These are phyloP conservation scores for Pythium insidiosum DNA, from an alignment of 352 stramenopile species.

Conservation along the genomic window DNA sequence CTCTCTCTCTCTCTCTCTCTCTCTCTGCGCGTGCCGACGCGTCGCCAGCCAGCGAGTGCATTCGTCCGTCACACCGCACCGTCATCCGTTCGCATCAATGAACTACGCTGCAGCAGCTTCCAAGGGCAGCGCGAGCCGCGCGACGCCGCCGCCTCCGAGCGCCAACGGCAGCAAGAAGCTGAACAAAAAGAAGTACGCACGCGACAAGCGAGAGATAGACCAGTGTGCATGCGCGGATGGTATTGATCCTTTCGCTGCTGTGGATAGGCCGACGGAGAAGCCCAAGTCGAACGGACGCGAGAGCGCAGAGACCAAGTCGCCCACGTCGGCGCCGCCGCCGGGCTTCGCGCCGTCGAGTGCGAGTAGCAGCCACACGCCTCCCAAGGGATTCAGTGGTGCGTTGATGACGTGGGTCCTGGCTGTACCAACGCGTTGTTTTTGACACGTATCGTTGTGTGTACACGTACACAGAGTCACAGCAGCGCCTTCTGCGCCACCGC, in stretches of 20 bases:
- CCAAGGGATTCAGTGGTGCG: constrained; percentile 40
- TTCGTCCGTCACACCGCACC: no score
- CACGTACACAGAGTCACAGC: constrained; percentile 30
- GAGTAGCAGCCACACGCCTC: constrained; percentile 3
- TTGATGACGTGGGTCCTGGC: neutral
- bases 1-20: no score
- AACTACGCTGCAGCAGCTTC: constrained; percentile 1
- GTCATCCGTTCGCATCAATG: no score
- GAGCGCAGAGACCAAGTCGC: no score
- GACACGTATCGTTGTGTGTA: neutral
- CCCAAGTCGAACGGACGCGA: constrained; percentile 9
- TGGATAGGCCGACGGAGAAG: constrained; percentile 6
- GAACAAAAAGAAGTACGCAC: constrained; percentile 20
- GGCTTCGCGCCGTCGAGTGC: constrained; percentile 23
- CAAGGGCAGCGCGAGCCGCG: constrained; percentile 3
- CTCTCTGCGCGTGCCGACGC: no score
- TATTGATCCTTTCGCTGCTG: neutral
- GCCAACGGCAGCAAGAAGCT: constrained; percentile 11
- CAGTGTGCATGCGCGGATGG: neutral
- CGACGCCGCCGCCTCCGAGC: neutral
- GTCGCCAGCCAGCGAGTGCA: no score
- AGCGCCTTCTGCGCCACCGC: constrained; percentile 67
- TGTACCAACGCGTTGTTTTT: no score
- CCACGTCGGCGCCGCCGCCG: constrained; percentile 21
- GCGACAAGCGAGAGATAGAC: neutral